Percentiles rank a stretch among this genome's conserved stretches.
Evolutionary conservation across 257 asterid species (phyloP).

Genomic region (Oldenlandia corymbosa): DNA sequence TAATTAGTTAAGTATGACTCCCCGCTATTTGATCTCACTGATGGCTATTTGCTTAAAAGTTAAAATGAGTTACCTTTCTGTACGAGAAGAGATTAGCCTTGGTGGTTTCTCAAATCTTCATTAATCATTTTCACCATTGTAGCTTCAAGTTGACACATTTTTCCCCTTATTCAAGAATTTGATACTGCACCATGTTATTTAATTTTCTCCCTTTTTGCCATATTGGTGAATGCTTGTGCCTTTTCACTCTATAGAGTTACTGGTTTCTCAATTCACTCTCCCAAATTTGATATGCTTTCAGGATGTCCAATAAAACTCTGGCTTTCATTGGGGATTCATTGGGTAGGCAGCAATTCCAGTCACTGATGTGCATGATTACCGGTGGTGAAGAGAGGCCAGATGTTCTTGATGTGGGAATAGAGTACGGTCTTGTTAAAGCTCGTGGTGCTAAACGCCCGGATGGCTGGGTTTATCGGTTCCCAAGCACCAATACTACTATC

Average conservation of each 20-base stretch:
- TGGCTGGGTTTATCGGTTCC: constrained; percentile 93
- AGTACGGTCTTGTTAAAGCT: constrained; percentile 83
- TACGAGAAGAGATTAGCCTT: background rate
- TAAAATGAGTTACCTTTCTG: background rate
- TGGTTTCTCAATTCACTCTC: constrained; percentile 8
- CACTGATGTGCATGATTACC: constrained; percentile 90
- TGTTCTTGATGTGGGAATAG: constrained; percentile 64
- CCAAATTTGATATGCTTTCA: constrained; percentile 29
- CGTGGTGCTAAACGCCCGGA: constrained; percentile 77
- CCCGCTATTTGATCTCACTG: background rate
- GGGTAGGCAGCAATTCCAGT: constrained; percentile 94
- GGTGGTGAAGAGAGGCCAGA: constrained; percentile 76
- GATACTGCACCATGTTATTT: background rate
- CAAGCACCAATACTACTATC: constrained; percentile 69
- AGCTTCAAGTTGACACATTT: background rate
- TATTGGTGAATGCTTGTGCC: background rate
- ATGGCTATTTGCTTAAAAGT: no score
- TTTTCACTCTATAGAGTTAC: background rate
- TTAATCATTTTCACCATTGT: background rate
- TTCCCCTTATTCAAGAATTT: background rate
- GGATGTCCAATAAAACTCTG: constrained; percentile 80
- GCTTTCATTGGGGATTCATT: constrained; percentile 91
- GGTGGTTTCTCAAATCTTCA: no score
- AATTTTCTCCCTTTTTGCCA: background rate
- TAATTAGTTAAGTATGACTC: background rate